These are phyloP conservation scores for Barnettozyma botsteinii DNA, from an alignment of 805 yeast species.

Conservation along the genomic window DNA sequence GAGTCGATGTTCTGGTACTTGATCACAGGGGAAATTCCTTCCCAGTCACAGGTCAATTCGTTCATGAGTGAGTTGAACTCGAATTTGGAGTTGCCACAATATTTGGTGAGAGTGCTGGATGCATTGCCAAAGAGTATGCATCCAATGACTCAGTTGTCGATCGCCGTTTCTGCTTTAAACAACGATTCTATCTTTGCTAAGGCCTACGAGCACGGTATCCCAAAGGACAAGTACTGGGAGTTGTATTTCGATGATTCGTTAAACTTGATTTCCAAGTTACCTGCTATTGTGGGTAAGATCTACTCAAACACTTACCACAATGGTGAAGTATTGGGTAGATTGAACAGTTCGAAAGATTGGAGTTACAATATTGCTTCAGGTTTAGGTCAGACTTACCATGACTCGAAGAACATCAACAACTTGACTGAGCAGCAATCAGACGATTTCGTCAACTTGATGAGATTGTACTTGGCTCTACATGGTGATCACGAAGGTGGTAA, in stretches of 20 bases:
- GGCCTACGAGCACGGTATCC: conserved; percentile 65
- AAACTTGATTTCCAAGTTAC: conserved; percentile 66
- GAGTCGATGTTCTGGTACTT: conserved; percentile 76
- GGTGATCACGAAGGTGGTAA: conserved; percentile 84
- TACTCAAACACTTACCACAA: conserved; percentile 56
- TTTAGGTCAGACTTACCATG: conserved; percentile 49
- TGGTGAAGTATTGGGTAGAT: conserved; percentile 47
- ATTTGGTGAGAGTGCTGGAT: conserved; percentile 55
- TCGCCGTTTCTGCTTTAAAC: conserved; percentile 70
- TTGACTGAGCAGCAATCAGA: conserved; percentile 34
- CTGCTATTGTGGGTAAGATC: conserved; percentile 68
- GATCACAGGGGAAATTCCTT: conserved; percentile 68
- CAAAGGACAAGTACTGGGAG: conserved; percentile 71
- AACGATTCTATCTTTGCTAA: conserved; percentile 65
- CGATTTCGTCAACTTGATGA: conserved; percentile 64
- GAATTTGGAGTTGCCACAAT: conserved; percentile 59
- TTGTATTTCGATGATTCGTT: conserved; percentile 67
- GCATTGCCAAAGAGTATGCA: conserved; percentile 60
- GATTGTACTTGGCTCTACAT: conserved; percentile 70
- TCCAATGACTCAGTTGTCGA: conserved; percentile 80
- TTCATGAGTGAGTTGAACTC: conserved; percentile 59
- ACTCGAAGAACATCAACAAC: conserved; percentile 28
- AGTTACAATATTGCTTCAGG: conserved; percentile 62
- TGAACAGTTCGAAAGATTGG: conserved; percentile 57
- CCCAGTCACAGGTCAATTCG: conserved; percentile 49